Base-by-base conservation (phyloP, 2,329 filamentous ascomycete genomes). In the Cryphonectria carpinicola region DNA sequence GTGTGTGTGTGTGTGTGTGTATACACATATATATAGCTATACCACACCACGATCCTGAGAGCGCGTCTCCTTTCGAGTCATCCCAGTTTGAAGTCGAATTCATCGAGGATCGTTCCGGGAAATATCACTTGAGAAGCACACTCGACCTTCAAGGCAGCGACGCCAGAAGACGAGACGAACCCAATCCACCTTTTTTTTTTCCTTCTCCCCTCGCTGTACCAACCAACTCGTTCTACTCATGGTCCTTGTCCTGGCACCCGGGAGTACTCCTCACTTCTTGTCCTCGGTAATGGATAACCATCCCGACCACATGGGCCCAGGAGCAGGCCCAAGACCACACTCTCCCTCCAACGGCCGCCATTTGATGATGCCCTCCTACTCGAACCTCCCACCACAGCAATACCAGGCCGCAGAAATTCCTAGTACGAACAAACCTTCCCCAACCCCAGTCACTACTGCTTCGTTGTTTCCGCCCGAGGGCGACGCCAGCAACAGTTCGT, bases 361-460 rank as follows among this genome's bases (percentile, higher is more conserved):
- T 25, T 32, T 72, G 46, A 72, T 72, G 71, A 72, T 72, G 69
- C 71, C 71, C 37, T 69, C 71, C n/a, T 72, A 69, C 41, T 66
- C 69, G 56, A 89, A 92, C 77, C 87, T 93, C 25, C 78, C 77
- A 66, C 88, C 71, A 39, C 71, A 72, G 46, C 71, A 72, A n/a
- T 72, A 72, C 52, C 63, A 70, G 65, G 46, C 89, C 74, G 89
- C 90, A 75, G 85, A 87, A 66, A 82, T 87, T 77, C 81, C 80
- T 77, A 79, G 79, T 82, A 80, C 80, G 80, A 76, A 81, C 79
- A 79, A 81, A 76, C 74, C 75, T 76, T 71, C 75, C 75, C 73
- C 73, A 73, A 41, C 70, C 73, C 71, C 69, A 67, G 63, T 72
- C 41, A 72, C 66, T 52, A 69, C 71, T 81, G 65, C 76, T 81